Evolutionary conservation across 2,329 filamentous ascomycete species (phyloP).

Genomic region (Ciborinia camelliae): DNA sequence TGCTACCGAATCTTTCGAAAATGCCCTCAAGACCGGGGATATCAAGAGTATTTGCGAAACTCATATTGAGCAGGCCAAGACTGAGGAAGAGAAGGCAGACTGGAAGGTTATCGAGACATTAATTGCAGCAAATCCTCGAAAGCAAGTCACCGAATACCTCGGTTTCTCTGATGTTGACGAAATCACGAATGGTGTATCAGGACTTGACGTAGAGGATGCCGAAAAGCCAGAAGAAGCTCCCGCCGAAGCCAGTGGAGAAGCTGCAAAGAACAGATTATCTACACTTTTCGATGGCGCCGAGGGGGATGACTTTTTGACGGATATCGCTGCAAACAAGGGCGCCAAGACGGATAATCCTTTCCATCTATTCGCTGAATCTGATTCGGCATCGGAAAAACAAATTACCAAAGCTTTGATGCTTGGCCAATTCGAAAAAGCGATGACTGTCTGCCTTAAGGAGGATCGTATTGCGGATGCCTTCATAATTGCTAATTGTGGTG

Average conservation of each 20-base stretch:
- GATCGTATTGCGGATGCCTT: conserved; percentile 93
- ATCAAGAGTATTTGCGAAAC: conserved; percentile 74
- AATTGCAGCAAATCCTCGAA: conserved; percentile 78
- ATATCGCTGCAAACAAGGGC: conserved; percentile 81
- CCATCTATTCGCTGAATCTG: conserved; percentile 79
- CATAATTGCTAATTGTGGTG: conserved; percentile 95
- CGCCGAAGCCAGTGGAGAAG: conserved; percentile 47
- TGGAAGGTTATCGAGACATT: conserved; percentile 94
- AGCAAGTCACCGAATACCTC: conserved; percentile 81
- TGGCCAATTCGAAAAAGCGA: conserved; percentile 84
- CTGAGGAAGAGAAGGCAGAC: conserved; percentile 90
- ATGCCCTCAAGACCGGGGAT: conserved; percentile 73
- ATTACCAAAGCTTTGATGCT: conserved; percentile 88
- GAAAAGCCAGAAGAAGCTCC: conserved; percentile 45
- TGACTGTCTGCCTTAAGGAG: conserved; percentile 84
- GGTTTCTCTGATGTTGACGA: conserved; percentile 66
- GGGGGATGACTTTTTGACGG: conserved; percentile 81
- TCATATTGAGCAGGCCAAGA: conserved; percentile 70
- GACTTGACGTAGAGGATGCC: conserved; percentile 34
- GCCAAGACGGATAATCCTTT: conserved; percentile 94
- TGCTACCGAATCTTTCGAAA: conserved; percentile 83
- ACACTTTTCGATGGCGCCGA: conserved; percentile 79
- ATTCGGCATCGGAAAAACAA: conserved; percentile 76
- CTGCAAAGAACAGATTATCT: conserved; percentile 60
- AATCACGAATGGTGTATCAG: conserved; percentile 48